Evolutionary conservation across 352 stramenopile genomes (phyloP), one percentile per base, ranked within the genome.

Genomic region (Phytophthora pluvialis): DNA sequence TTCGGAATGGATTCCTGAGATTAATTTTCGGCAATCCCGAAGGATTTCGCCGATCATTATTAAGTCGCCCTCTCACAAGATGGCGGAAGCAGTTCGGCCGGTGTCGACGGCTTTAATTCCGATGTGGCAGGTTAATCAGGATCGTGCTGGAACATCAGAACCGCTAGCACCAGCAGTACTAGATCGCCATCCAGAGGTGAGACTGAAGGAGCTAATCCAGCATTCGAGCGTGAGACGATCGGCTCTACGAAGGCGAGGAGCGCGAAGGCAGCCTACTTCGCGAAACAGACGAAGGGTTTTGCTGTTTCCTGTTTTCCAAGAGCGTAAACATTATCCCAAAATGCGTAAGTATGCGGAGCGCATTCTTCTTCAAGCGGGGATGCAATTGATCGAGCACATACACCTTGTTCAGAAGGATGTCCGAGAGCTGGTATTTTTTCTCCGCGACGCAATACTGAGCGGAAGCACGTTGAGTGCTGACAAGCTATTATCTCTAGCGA

Each of bases 371-470:
- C 47, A 51, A 51, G 66, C 66, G 7, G 54, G 66, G 4, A 70
- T 74, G 60, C 66, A 74, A 15, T 25, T 74, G 48, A 70, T 74
- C 26, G 60, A 72, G 1, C 29, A 57, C 12, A 38, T 72, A 8
- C 61, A 71, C 13, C 25, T 64, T 35, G 8, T 72, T 18, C 61
- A 64, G 45, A 50, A 48, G 13, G 47, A 64, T n/a, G 61, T 75
- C 2, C 61, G 38, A 60, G 29, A 47, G 26, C 40, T 75, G 36
- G 67, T 72, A 26, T 72, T 71, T 42, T 39, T 72, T 53, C 53
- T 75, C n/a, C 67, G 67, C 1, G 67, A 75, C 64, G 67, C 55
- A 25, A 53, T 72, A 21, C 25, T 75, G 40, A 56, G 55, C n/a
- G 52, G 48, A 8, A 56, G 31, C 28, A 29, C 38, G 4, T 18